Conservation (phyloP, 257 asterid species). For the Solanum pennellii region DNA sequence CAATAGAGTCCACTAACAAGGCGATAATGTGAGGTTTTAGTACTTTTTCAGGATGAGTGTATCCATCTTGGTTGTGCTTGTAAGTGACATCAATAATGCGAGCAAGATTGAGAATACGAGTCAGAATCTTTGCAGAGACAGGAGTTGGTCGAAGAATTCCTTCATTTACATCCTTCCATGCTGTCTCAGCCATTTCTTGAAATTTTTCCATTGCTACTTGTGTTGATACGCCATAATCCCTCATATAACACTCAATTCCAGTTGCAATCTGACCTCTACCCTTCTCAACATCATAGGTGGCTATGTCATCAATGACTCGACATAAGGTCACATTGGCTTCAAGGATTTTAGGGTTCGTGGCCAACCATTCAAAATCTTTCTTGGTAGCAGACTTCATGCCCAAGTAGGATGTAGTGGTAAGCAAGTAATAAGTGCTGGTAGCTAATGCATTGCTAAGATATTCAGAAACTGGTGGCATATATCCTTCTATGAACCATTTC, state of each 20-base stretch:
- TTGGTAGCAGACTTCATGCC: slow-evolving; percentile 8
- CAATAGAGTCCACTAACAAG: slow-evolving; percentile 9
- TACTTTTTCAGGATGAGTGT: slow-evolving; percentile 32
- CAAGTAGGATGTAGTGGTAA: slow-evolving; percentile 22
- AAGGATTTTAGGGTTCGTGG: not conserved
- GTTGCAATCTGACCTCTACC: slow-evolving; percentile 33
- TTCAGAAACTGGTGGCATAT: not conserved
- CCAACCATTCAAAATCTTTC: not conserved
- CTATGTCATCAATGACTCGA: not conserved
- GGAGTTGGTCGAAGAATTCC: slow-evolving; percentile 12
- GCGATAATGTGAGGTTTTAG: slow-evolving; percentile 21
- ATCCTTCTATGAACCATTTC: slow-evolving; percentile 9
- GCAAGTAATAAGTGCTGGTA: not conserved
- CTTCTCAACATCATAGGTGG: slow-evolving; percentile 19
- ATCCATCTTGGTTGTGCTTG: slow-evolving; percentile 29
- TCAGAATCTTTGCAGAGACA: slow-evolving; percentile 5
- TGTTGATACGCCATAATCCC: slow-evolving; percentile 12
- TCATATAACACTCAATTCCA: slow-evolving; percentile 43
- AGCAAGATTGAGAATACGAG: slow-evolving; percentile 11
- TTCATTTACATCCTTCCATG: slow-evolving; percentile 48
- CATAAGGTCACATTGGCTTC: not conserved
- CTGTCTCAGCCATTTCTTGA: slow-evolving; percentile 14
- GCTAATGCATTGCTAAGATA: not conserved
- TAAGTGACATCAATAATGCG: slow-evolving; percentile 26
- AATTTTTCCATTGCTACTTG: slow-evolving; percentile 30